These are phyloP conservation scores for Nelumbo lutea DNA, from an alignment of 164 flowering plant genomes.

Conservation along the genomic window DNA sequence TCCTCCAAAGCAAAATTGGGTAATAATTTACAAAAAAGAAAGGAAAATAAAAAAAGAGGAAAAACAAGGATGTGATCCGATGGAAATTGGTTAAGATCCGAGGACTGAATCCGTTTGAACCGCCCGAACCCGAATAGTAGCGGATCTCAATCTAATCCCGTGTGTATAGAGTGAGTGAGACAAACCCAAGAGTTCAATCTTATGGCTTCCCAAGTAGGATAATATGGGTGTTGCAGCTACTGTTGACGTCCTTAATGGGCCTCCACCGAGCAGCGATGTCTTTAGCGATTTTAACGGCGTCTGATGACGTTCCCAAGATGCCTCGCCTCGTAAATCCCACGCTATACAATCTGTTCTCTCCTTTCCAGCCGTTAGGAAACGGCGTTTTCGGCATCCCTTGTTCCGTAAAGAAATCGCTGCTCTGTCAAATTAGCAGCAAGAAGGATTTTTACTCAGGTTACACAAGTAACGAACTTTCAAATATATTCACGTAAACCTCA, in stretches of 20 bases:
- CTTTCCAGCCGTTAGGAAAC: slow-evolving; percentile 86
- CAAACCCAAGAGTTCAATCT: background rate
- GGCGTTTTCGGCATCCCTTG: slow-evolving; percentile 84
- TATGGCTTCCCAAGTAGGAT: background rate
- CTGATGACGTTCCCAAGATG: slow-evolving; percentile 60
- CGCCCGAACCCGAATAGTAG: no score
- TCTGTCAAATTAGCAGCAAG: slow-evolving; percentile 29
- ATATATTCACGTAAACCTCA: background rate
- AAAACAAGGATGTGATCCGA: no score
- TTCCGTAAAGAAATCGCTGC: slow-evolving; percentile 58
- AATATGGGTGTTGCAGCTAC: slow-evolving; percentile 12
- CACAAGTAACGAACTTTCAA: background rate
- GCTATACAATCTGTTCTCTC: slow-evolving; percentile 63
- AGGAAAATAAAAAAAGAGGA: no score
- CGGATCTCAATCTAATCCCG: no score
- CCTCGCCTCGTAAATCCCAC: slow-evolving; percentile 91
- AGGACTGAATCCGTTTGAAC: no score
- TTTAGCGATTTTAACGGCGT: slow-evolving; percentile 63
- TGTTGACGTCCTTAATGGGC: slow-evolving; percentile 17
- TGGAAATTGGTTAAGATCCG: no score
- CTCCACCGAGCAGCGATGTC: slow-evolving; percentile 66
- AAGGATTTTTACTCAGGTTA: background rate
- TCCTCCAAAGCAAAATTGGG: no score
- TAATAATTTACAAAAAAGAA: no score
- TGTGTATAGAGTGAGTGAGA: no score